Conservation (phyloP, 2,329 filamentous ascomycete species). For the Diplodia seriata region DNA sequence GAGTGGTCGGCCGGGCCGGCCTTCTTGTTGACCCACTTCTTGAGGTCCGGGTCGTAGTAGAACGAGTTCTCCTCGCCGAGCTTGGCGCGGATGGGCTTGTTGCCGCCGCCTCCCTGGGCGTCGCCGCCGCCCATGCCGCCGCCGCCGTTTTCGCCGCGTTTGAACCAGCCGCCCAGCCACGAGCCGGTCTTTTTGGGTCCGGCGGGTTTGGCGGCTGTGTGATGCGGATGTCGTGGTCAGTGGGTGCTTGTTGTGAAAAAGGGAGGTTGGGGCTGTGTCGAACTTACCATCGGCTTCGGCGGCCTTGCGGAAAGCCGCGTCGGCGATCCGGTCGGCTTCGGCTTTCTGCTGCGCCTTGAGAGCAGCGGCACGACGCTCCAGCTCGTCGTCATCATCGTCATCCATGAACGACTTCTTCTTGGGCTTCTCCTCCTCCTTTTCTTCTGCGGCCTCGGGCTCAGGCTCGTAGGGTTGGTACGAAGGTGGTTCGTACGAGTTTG, state of each 20-base stretch:
- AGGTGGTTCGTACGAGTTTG: conserved; percentile 63
- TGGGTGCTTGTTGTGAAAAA: neutral
- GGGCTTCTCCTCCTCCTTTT: conserved; percentile 59
- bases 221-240: neutral
- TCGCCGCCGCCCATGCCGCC: neutral
- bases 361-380: conserved; percentile 59
- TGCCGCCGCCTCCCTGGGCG: conserved; percentile 43
- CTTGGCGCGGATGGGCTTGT: conserved; percentile 84
- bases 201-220: conserved; percentile 66
- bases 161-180: conserved; percentile 87
- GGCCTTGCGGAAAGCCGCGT: conserved; percentile 83
- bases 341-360: conserved; percentile 64
- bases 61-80: conserved; percentile 93
- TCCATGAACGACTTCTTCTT: conserved; percentile 84
- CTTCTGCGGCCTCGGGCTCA: conserved; percentile 59
- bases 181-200: conserved; percentile 66
- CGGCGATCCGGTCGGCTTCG: conserved; percentile 73
- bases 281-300: conserved; percentile 70
- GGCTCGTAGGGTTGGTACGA: conserved; percentile 59
- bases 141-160: conserved; percentile 67
- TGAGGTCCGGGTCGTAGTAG: conserved; percentile 92
- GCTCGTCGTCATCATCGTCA: conserved; percentile 75
- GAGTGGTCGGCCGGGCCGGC: conserved; percentile 69
- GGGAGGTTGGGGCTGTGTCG: neutral
- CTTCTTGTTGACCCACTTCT: conserved; percentile 99